Conservation (phyloP, 108 stramenopile species). For the Pseudonitzschia multistriata region DNA sequence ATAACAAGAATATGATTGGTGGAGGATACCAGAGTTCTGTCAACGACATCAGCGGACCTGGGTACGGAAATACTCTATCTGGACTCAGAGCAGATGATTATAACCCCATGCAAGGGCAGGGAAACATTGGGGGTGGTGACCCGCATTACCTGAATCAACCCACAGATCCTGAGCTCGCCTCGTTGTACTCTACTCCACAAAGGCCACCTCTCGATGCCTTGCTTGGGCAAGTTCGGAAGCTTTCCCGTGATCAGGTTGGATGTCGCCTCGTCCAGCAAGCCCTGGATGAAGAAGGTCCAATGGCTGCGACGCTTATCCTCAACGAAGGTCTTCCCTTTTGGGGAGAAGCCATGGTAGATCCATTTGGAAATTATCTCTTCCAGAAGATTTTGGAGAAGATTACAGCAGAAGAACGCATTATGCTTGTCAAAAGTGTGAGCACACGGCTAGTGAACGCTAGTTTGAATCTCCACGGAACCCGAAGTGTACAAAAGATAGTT, state of each 20-base stretch:
- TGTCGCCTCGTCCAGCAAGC: slow-evolving; percentile 96
- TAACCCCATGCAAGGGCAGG: slow-evolving; percentile 5
- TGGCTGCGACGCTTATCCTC: slow-evolving; percentile 88
- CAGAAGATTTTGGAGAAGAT: slow-evolving; percentile 96
- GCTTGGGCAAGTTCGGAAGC: slow-evolving; percentile 81
- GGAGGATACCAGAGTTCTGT: slow-evolving; percentile 14
- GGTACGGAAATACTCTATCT: neutral
- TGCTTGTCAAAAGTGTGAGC: slow-evolving; percentile 82
- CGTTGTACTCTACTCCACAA: slow-evolving; percentile 65
- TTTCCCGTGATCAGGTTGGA: slow-evolving; percentile 92
- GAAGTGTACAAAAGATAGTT: slow-evolving; percentile 96
- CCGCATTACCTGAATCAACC: slow-evolving; percentile 21
- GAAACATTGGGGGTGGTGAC: slow-evolving; percentile 16
- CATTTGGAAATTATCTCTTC: slow-evolving; percentile 97
- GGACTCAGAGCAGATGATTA: slow-evolving; percentile 23
- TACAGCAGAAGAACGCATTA: slow-evolving; percentile 80
- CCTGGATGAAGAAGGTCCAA: slow-evolving; percentile 90
- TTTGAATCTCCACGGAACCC: slow-evolving; percentile 94
- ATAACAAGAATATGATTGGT: neutral
- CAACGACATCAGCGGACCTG: slow-evolving; percentile 5
- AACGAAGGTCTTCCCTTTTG: slow-evolving; percentile 92
- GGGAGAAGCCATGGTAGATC: slow-evolving; percentile 96
- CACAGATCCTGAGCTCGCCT: slow-evolving; percentile 42
- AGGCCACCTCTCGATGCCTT: slow-evolving; percentile 80
- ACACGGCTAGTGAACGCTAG: slow-evolving; percentile 89